A percentile compares a stretch with the other conserved stretches of the same genome.
Conservation (phyloP, 192 early-diverging fungal species). For the Coemansia sp. region DNA sequence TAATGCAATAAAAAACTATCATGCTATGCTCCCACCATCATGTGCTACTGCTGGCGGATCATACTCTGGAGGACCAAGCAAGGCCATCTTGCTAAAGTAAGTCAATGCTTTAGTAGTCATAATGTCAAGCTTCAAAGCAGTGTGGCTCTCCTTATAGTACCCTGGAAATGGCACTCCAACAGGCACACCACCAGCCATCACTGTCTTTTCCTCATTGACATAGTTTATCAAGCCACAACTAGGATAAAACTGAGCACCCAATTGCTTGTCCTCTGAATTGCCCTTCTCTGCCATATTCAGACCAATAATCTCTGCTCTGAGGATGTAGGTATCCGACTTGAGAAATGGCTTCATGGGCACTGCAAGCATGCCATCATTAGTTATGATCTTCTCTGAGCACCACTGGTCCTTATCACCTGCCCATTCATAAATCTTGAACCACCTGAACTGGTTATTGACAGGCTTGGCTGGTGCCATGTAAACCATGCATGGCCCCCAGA, state of each 20-base stretch:
- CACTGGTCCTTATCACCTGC: background rate
- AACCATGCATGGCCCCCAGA: background rate
- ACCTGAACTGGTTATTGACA: background rate
- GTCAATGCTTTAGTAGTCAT: background rate
- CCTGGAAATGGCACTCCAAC: conserved; percentile 3
- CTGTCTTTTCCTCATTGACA: background rate
- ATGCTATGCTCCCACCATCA: background rate
- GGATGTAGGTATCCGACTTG: background rate
- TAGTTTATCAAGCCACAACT: conserved; percentile 3
- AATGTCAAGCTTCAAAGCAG: background rate
- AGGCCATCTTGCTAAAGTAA: background rate
- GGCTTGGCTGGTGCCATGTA: conserved; percentile 4
- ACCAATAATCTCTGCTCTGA: conserved; percentile 1
- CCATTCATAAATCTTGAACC: conserved; percentile 6
- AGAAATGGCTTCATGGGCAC: conserved; percentile 2
- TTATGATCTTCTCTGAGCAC: background rate
- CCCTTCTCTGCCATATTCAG: background rate
- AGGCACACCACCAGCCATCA: background rate
- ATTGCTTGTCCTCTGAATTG: background rate
- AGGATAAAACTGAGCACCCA: conserved; percentile 1
- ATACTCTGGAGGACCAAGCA: background rate
- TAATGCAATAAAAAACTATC: too few species aligned
- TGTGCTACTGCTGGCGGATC: background rate
- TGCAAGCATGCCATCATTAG: background rate
- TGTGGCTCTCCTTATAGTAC: background rate